Percentiles rank a stretch among this genome's conserved stretches.
Conservation (phyloP, 306 rosid genomes). For the Amphicarpaea edgeworthii region DNA sequence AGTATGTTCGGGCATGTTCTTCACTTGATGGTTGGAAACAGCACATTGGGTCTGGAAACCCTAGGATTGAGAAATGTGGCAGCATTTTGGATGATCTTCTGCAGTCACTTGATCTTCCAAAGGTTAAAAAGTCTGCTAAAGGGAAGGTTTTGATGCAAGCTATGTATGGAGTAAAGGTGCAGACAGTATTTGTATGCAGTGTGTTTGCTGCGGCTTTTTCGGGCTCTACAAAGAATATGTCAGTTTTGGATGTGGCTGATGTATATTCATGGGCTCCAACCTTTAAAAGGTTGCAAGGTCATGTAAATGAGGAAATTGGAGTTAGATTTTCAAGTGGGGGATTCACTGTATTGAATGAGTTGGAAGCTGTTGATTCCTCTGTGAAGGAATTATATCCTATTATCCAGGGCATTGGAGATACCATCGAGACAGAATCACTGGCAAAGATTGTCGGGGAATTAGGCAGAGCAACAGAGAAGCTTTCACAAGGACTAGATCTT, state of each 20-base stretch:
- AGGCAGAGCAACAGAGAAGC: conserved; percentile 55
- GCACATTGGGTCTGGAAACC: conserved; percentile 63
- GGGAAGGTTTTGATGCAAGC: conserved; percentile 91
- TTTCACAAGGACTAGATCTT: conserved; percentile 80
- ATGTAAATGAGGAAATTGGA: conserved; percentile 70
- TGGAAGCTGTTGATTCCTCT: conserved; percentile 70
- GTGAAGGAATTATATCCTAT: conserved; percentile 71
- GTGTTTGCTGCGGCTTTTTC: conserved; percentile 73
- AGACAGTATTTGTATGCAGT: conserved; percentile 75
- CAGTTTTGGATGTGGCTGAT: conserved; percentile 58
- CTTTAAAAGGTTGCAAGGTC: conserved; percentile 65
- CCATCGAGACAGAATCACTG: conserved; percentile 46
- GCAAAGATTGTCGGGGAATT: conserved; percentile 55
- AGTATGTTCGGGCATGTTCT: conserved; percentile 60
- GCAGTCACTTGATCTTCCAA: conserved; percentile 75
- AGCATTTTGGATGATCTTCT: conserved; percentile 67
- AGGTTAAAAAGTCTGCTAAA: conserved; percentile 82
- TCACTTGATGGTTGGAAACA: conserved; percentile 83
- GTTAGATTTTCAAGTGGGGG: conserved; percentile 56
- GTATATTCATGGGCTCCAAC: conserved; percentile 75
- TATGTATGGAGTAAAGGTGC: conserved; percentile 84
- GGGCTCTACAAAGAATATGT: conserved; percentile 65
- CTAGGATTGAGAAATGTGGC: conserved; percentile 70
- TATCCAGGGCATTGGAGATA: conserved; percentile 58
- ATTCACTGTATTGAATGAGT: conserved; percentile 62